Base-by-base conservation (phyloP, 192 early-diverging fungal genomes). In the Coemansia nantahalensis region DNA sequence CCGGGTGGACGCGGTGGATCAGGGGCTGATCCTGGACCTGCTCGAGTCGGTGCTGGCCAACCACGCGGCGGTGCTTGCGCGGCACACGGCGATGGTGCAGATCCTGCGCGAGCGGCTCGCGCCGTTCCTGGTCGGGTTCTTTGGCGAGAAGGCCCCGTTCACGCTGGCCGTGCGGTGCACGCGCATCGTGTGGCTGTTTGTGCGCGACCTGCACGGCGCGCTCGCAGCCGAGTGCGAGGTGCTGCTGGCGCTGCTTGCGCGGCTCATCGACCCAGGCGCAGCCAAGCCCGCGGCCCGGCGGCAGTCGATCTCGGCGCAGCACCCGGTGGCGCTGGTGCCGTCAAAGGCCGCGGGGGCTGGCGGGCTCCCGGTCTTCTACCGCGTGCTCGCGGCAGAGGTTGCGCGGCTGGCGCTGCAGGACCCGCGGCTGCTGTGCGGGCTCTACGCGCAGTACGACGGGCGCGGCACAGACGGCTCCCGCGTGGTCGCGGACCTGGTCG, bases 111-210 rank as follows among this genome's bases (percentile, higher is more conserved):
- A 94, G 54, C 80, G 86, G 3, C 80, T 95, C 22, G 94, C 93
- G 44, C 94, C 97, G 8, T 62, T 92, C 32, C 77, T 96, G 24
- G 93, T 97, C 57, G 88, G 89, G n/a, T 94, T 97, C 57, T 92
- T 93, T 5, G 92, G 93, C n/a, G 88, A 91, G 38, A 65, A 69
- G 18, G 45, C 66, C 17, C 86, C 93, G 18, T 99, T 95, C 59
- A 79, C 86, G 3, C 69, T 88, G 55, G 83, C 81, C 1, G 87
- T 96, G 79, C 86, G 93, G 5, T 63, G 92, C 21, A 89, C 85
- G 44, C 82, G 93, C 21, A 77, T 95, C 0, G 84, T 91, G 8
- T 82, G 86, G 54, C 82, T 86, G 24, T 79, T 94, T 32, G 79
- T 95, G 32, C 87, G 87, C 48, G 80, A 69, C 22, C 33, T 85